Evolutionary conservation across 176 grass and related monocot species (phyloP).

Genomic region (Zizania latifolia): DNA sequence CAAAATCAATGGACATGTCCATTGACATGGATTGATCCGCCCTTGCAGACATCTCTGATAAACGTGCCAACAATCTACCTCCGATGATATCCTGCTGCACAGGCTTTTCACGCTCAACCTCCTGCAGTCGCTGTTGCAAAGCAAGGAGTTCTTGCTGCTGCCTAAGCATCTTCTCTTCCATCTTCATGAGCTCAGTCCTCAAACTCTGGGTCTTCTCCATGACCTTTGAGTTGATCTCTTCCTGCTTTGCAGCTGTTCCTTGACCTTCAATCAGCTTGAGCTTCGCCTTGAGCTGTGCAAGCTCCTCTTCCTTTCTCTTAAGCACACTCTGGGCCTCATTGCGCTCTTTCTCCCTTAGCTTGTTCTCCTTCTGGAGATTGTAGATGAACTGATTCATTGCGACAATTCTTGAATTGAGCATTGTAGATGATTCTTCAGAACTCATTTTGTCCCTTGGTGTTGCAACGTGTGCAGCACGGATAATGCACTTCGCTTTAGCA

Average conservation of each 20-base stretch:
- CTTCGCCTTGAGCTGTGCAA: constrained; percentile 40
- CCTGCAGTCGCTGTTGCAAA: constrained; percentile 47
- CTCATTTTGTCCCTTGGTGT: constrained; percentile 61
- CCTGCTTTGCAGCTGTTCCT: constrained; percentile 31
- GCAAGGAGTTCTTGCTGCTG: constrained; percentile 52
- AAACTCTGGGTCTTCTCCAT: constrained; percentile 38
- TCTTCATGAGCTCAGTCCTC: constrained; percentile 40
- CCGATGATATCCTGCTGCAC: constrained; percentile 37
- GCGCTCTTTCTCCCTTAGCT: constrained; percentile 51
- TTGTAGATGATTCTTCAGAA: constrained; percentile 54
- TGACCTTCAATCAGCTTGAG: constrained; percentile 50
- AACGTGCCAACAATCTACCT: constrained; percentile 39
- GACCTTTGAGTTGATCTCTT: constrained; percentile 56
- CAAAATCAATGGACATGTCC: constrained; percentile 91
- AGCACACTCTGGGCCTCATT: constrained; percentile 45
- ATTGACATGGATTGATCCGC: constrained; percentile 58
- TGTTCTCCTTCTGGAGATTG: constrained; percentile 78
- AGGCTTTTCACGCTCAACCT: constrained; percentile 48
- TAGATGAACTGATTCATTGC: constrained; percentile 82
- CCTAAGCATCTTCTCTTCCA: constrained; percentile 49
- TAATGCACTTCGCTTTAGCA: constrained; percentile 94
- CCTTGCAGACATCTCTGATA: constrained; percentile 50
- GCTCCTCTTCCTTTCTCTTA: constrained; percentile 55
- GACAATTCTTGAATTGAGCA: constrained; percentile 64
- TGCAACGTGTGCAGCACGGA: constrained; percentile 57